Conservation (phyloP, 2,329 filamentous ascomycete genomes). For the Pseudomassariella vexata region DNA sequence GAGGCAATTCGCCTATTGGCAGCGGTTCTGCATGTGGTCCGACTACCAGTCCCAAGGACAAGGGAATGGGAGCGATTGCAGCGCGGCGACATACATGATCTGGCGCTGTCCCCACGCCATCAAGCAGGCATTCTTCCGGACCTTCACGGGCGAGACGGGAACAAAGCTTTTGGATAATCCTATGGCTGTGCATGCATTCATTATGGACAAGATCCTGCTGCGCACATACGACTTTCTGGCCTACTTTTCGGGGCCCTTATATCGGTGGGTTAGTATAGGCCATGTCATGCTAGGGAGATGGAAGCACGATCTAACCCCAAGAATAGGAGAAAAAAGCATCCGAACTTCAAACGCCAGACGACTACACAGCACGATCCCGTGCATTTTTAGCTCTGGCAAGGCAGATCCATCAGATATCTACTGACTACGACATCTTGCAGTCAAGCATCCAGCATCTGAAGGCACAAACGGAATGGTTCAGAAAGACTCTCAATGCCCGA, state of each 20-base stretch:
- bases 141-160: slow-evolving; percentile 3
- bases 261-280: slow-evolving; percentile 4
- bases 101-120: slow-evolving; percentile 2
- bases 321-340: slow-evolving; percentile 7
- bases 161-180: slow-evolving; percentile 6
- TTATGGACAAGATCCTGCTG: slow-evolving; percentile 6
- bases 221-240: slow-evolving; percentile 4
- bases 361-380: slow-evolving; percentile 3
- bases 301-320: not conserved
- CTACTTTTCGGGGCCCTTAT: slow-evolving; percentile 3
- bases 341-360: slow-evolving; percentile 7
- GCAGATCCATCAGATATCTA: slow-evolving; percentile 9
- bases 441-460: slow-evolving; percentile 6
- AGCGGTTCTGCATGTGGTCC: slow-evolving; percentile 5
- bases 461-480: slow-evolving; percentile 3
- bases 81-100: slow-evolving; percentile 5
- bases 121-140: slow-evolving; percentile 3
- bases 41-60: not conserved
- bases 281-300: too few relatives aligned
- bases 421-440: slow-evolving; percentile 7
- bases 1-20: slow-evolving; percentile 5
- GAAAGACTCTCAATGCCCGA: not conserved
- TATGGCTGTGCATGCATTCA: slow-evolving; percentile 7
- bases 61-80: not conserved
- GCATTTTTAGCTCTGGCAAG: slow-evolving; percentile 6